These are phyloP conservation scores for Fraxinus xanthoxyloides DNA, from an alignment of 305 asterid species.

Conservation along the genomic window DNA sequence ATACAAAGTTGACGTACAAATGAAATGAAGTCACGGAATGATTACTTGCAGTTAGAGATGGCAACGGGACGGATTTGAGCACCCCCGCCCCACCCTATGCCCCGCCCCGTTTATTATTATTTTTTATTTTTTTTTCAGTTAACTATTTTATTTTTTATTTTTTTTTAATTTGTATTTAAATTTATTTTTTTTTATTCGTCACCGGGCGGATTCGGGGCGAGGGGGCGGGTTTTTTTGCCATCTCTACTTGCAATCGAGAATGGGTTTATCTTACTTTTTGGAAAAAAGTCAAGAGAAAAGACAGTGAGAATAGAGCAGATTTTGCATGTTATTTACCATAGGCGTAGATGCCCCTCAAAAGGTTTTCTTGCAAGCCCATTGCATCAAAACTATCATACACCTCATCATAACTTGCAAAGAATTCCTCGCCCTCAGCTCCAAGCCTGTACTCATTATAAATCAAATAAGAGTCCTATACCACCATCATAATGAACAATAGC, in stretches of 20 bases:
- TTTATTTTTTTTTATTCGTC: too few species aligned
- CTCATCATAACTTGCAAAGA: constrained; percentile 82
- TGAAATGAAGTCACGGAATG: not conserved
- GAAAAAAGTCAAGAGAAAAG: not conserved
- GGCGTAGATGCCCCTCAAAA: constrained; percentile 87
- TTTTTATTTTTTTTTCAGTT: too few species aligned
- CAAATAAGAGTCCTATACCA: not conserved
- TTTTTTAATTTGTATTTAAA: too few species aligned
- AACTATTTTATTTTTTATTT: too few species aligned
- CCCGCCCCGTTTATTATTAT: too few species aligned
- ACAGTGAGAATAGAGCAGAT: not conserved
- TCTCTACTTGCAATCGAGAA: not conserved
- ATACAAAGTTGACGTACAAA: not conserved
- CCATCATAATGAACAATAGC: not conserved
- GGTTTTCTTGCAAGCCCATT: constrained; percentile 88
- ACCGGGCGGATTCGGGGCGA: too few species aligned
- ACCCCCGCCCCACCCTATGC: too few species aligned
- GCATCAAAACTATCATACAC: constrained; percentile 82
- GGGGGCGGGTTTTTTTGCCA: too few species aligned
- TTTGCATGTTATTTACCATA: constrained; percentile 46
- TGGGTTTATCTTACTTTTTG: not conserved
- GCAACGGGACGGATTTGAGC: too few species aligned
- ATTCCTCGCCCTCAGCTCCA: constrained; percentile 36
- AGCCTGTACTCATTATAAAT: not conserved
- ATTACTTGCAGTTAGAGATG: too few species aligned